phyloP scores from a whole-genome alignment of 2,329 filamentous ascomycete genomes.

The Trichoderma sp. region DNA sequence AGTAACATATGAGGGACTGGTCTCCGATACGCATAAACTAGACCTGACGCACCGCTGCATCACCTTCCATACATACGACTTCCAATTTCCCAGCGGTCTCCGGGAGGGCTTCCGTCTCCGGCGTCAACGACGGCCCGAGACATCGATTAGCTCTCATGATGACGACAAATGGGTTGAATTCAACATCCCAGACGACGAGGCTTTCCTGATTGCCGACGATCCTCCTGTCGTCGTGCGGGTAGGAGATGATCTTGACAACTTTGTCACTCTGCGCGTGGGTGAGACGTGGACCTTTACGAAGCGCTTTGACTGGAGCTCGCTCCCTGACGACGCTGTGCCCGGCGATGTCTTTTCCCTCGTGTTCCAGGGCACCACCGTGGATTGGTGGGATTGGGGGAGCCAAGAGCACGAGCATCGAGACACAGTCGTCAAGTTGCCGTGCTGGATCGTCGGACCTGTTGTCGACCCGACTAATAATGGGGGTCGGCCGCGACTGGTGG shows the following conservation, averaged over 20 bases:
- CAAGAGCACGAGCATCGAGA: background rate
- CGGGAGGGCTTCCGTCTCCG: background rate
- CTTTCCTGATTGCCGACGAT: background rate
- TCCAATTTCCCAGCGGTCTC: background rate
- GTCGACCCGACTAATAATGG: background rate
- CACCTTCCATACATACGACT: background rate
- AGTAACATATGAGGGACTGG: background rate
- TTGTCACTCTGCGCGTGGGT: background rate
- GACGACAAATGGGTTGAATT: background rate
- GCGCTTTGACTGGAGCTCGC: background rate
- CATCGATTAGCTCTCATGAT: background rate
- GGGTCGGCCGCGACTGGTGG: background rate
- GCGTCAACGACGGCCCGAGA: background rate
- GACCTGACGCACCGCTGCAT: background rate
- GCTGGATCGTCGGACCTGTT: background rate
- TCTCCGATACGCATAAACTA: background rate
- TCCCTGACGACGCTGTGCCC: background rate
- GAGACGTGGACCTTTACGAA: background rate
- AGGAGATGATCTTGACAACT: background rate
- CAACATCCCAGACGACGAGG: background rate
- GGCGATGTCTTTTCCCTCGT: background rate
- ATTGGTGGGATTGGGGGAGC: background rate
- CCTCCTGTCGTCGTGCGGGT: background rate
- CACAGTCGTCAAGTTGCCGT: background rate
- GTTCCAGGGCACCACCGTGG: background rate